Conservation (phyloP, 352 stramenopile genomes). For the Phytopythium boreale region DNA sequence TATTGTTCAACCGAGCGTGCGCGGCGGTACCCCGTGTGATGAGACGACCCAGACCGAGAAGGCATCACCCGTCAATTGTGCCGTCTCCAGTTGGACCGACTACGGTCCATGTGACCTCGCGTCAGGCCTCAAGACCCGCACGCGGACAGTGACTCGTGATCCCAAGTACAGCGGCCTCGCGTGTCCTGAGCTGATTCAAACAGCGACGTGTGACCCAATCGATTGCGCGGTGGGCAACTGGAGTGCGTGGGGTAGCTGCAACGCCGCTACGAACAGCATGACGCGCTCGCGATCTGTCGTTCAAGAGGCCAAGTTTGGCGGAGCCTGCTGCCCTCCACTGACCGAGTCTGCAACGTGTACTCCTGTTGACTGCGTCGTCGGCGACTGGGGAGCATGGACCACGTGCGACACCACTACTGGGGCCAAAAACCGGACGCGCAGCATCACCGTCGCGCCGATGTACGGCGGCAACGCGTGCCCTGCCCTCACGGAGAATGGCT, state of each 20-base stretch:
- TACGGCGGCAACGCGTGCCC: slow-evolving; percentile 42
- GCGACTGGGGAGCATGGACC: slow-evolving; percentile 28
- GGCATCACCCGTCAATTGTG: slow-evolving; percentile 46
- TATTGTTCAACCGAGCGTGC: slow-evolving; percentile 27
- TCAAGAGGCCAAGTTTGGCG: slow-evolving; percentile 29
- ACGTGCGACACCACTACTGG: slow-evolving; percentile 24
- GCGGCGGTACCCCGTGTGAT: slow-evolving; percentile 37
- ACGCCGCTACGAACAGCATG: slow-evolving; percentile 28
- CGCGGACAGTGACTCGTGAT: slow-evolving; percentile 26
- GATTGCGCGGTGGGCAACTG: slow-evolving; percentile 50
- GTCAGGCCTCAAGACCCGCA: slow-evolving; percentile 25
- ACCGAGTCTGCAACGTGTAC: slow-evolving; percentile 27
- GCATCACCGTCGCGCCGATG: slow-evolving; percentile 17
- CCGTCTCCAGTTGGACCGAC: slow-evolving; percentile 38
- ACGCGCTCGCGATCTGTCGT: slow-evolving; percentile 33
- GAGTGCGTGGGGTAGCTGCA: slow-evolving; percentile 28
- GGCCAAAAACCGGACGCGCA: slow-evolving; percentile 31
- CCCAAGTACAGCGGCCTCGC: slow-evolving; percentile 44
- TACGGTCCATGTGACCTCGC: slow-evolving; percentile 37
- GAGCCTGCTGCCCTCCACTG: slow-evolving; percentile 21
- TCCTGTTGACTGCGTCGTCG: slow-evolving; percentile 36
- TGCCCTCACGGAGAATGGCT: slow-evolving; percentile 20
- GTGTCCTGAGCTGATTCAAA: slow-evolving; percentile 30
- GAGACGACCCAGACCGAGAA: slow-evolving; percentile 26
- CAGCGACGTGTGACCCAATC: slow-evolving; percentile 45